Evolutionary conservation across 352 stramenopile genomes (phyloP).

Genomic region (Pythium chondricola): DNA sequence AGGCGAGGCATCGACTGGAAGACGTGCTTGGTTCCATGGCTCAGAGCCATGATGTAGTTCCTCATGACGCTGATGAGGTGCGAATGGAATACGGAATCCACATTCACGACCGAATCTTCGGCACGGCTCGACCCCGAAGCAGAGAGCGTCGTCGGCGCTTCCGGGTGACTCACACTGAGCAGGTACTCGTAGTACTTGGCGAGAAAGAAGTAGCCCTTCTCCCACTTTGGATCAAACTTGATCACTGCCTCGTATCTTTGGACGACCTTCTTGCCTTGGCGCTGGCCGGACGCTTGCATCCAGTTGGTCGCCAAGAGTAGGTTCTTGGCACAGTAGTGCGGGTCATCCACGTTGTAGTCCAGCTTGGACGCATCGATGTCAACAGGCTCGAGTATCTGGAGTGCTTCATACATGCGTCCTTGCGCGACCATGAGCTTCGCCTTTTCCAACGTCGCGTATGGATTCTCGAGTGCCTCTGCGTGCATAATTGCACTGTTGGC

Average conservation of each 20-base stretch:
- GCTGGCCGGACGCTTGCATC: constrained; percentile 93
- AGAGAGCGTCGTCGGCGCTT: constrained; percentile 26
- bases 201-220: constrained; percentile 90
- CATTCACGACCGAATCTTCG: constrained; percentile 29
- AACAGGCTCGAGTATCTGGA: constrained; percentile 79
- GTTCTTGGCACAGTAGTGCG: constrained; percentile 75
- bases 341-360: constrained; percentile 70
- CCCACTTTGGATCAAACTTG: constrained; percentile 90
- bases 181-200: constrained; percentile 91
- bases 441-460: constrained; percentile 67
- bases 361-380: constrained; percentile 71
- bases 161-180: constrained; percentile 63
- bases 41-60: constrained; percentile 90
- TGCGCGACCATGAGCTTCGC: constrained; percentile 78
- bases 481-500: constrained; percentile 83
- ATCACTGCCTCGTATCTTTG: constrained; percentile 93
- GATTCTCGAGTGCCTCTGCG: constrained; percentile 69
- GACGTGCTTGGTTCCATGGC: constrained; percentile 91
- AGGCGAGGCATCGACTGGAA: constrained; percentile 97
- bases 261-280: constrained; percentile 92
- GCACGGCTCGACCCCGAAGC: constrained; percentile 26
- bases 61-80: constrained; percentile 89
- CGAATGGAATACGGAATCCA: constrained; percentile 53
- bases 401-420: constrained; percentile 78
- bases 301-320: constrained; percentile 94